Evolutionary conservation across 2,329 filamentous ascomycete species (phyloP).

Genomic region (Zymoseptoria passerinii): DNA sequence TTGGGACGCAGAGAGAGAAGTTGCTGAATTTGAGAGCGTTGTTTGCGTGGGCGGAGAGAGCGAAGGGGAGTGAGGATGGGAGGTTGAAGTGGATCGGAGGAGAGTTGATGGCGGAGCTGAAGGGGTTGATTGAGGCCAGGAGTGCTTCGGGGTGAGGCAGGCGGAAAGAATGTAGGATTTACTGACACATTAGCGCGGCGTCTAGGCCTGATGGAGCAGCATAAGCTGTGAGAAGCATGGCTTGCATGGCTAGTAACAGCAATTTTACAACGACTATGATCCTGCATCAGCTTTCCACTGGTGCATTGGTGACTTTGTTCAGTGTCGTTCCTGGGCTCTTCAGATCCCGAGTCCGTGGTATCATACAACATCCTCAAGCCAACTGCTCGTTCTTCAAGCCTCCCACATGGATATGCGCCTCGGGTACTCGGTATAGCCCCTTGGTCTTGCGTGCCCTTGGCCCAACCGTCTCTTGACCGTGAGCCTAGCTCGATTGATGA

Average conservation of each 20-base stretch:
- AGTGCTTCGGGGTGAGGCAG: constrained; percentile 11
- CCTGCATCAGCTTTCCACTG: not conserved
- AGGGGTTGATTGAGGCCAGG: constrained; percentile 41
- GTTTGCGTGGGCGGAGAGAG: constrained; percentile 57
- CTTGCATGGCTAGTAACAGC: not conserved
- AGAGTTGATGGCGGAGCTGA: constrained; percentile 49
- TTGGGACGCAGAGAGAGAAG: constrained; percentile 39
- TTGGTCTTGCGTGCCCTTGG: not conserved
- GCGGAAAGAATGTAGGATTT: not conserved
- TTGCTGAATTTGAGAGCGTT: constrained; percentile 55
- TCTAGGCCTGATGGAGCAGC: not conserved
- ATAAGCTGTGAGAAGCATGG: not conserved
- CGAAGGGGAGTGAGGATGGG: constrained; percentile 27
- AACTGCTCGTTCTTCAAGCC: not conserved
- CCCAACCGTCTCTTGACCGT: too few species aligned
- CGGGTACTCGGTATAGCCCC: not conserved
- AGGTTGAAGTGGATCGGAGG: constrained; percentile 46
- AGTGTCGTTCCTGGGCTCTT: not conserved
- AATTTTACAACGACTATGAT: not conserved
- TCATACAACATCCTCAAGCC: not conserved
- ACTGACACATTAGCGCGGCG: not conserved
- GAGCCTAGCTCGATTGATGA: too few species aligned
- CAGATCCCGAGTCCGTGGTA: not conserved
- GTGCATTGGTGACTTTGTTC: not conserved
- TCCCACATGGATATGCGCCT: not conserved